Base-by-base conservation (phyloP, 106 monocot species). In the Acorus calamus region DNA sequence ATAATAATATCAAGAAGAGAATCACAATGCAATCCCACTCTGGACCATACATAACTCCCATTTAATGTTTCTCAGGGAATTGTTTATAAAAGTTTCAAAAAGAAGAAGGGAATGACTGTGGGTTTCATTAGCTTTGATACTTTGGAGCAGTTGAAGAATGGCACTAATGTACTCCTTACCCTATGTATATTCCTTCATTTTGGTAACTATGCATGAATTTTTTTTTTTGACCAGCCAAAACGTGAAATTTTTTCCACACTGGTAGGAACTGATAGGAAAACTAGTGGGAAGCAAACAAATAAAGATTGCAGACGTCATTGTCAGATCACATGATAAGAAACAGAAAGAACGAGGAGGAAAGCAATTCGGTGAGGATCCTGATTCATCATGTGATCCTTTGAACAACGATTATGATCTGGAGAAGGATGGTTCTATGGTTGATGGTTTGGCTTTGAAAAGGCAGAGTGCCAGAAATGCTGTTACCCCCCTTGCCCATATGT, bases 41-140 rank as follows among this genome's bases (percentile, higher is more conserved):
- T 28, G 28, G 28, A 28, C 28, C 28, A 28, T 28, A 28, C 28
- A 28, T 28, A 28, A 28, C 28, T 28, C 28, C 28, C 28, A 28
- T 28, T 28, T 28, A 28, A 28, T 28, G 28, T 28, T 28, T 56
- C 66, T 3, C 78, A 96, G 94, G 90, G 77, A 41, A 75, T 98
- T 71, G 59, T 47, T 0, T 98, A 83, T 65, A 75, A 69, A 60
- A 69, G 77, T 47, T 78, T 70, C 8, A 98, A 83, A 67, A 98
- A 98, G 75, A 96, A 91, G 78, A 91, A 88, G 68, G 80, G 79
- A 53, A 87, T 98, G 87, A 57, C 71, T 53, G 96, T 91, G 42
- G 88, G 87, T 68, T 91, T 98, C 83, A 76, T 91, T 43, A 72
- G 58, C 51, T 98, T 88, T 79, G 64, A 71, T 45, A 65, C 74